Evolutionary conservation across 192 early-diverging fungal genomes (phyloP), one percentile per base, ranked within the genome.

Genomic region (Podila verticillata): DNA sequence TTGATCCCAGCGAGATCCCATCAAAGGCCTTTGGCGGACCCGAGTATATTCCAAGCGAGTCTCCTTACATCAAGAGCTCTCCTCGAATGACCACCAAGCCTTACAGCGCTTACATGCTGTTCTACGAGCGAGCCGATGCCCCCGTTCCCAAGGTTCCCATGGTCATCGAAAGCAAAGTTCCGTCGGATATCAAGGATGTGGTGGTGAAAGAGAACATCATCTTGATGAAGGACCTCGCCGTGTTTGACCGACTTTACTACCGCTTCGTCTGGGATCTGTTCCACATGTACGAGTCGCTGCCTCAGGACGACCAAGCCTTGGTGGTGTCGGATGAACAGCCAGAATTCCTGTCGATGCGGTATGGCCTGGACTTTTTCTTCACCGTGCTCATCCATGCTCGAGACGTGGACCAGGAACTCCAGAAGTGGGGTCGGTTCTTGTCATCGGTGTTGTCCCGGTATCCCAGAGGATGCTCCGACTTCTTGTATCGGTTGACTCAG

Each of bases 71-170:
- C 54, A 87, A 85, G 60, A 72, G 67, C 28, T 66, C 80, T 1
- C 36, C 82, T n/a, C 64, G 79, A 47, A 61, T 71, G 19, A 77
- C 69, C 29, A 60, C 71, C 28, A 88, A 85, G 58, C 85, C 86
- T 8, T 87, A 88, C 65, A 87, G 84, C 34, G 87, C 87, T 2
- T 88, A 88, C 54, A 88, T 88, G 87, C 68, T 88, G 29, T 87
- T 88, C 24, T 88, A 88, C 15, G 81, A 86, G 64, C 73, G 82
- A 15, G 48, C 60, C 13, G 67, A 68, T 32, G 60, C 22, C 9
- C 9, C 2, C 47, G 36, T 26, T 3, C 61, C 44, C 15, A 64
- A 26, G 48, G 20, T 28, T 28, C 44, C 15, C 20, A 9, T 19
- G 32, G 51, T 39, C 12, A 9, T 39, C 0, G 20, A 57, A 15